Evolutionary conservation across 169 alveolate species (phyloP).

Genomic region (Gregarina niphandrodes): DNA sequence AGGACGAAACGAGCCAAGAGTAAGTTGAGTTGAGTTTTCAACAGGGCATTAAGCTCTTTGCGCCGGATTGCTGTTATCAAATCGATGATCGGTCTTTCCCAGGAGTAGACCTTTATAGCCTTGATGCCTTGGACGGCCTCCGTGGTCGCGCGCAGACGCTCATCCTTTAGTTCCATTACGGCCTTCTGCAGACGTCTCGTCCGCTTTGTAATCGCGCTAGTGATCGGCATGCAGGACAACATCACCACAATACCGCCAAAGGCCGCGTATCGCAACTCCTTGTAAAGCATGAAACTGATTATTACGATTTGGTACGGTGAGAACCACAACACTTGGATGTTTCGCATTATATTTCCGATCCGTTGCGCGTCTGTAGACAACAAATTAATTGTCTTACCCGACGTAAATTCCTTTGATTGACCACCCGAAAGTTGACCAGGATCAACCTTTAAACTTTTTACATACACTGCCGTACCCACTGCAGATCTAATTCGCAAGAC

Average conservation of each 20-base stretch:
- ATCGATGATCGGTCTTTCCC: conserved; percentile 42
- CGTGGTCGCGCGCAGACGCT: background rate
- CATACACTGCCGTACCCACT: too few relatives aligned
- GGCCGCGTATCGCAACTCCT: background rate
- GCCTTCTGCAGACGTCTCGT: conserved; percentile 1
- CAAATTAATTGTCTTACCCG: conserved; percentile 8
- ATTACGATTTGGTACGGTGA: conserved; percentile 3
- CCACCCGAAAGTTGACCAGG: too few relatives aligned
- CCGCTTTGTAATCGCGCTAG: background rate
- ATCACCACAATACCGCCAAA: background rate
- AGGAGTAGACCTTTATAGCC: conserved; percentile 45
- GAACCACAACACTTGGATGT: conserved; percentile 11
- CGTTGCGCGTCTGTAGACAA: conserved; percentile 8
- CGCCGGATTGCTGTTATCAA: conserved; percentile 30
- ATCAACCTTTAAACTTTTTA: too few relatives aligned
- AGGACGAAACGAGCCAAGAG: too few relatives aligned
- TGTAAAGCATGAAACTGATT: background rate
- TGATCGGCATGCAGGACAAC: background rate
- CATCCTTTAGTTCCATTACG: conserved; percentile 3
- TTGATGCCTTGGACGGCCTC: conserved; percentile 26
- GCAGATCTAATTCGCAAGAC: too few relatives aligned
- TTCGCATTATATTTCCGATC: conserved; percentile 5
- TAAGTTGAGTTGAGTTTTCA: background rate
- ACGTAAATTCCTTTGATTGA: too few relatives aligned
- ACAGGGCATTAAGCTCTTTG: conserved; percentile 19